Percentiles rank a stretch among this genome's conserved stretches.
Evolutionary conservation across 202 grass and related monocot species (phyloP).

Genomic region (Musa balbisiana): DNA sequence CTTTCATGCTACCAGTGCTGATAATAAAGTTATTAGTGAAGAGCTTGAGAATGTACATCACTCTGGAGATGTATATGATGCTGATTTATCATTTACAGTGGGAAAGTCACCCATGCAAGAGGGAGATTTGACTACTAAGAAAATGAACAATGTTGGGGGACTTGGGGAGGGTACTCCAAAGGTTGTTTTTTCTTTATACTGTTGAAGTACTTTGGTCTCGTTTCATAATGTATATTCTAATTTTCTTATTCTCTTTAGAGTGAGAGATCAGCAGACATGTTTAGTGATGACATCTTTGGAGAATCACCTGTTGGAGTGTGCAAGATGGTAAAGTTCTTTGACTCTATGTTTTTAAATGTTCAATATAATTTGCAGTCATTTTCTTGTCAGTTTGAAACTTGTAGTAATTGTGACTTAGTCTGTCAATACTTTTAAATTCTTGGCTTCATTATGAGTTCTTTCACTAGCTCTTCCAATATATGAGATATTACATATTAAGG

Average conservation of each 20-base stretch:
- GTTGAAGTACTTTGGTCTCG: neutral
- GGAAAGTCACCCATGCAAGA: constrained; percentile 57
- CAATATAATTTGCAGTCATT: neutral
- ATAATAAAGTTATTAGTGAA: constrained; percentile 21
- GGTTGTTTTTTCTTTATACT: constrained; percentile 26
- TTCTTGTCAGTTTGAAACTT: neutral
- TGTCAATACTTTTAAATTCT: neutral
- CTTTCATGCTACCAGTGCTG: constrained; percentile 30
- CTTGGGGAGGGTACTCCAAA: constrained; percentile 90
- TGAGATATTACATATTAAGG: neutral
- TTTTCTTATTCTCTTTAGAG: constrained; percentile 43
- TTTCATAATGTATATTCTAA: neutral
- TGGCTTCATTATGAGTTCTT: neutral
- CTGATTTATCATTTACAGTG: constrained; percentile 49
- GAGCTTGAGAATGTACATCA: constrained; percentile 58
- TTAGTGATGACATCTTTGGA: constrained; percentile 95
- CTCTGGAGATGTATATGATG: constrained; percentile 46
- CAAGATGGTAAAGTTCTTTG: constrained; percentile 46
- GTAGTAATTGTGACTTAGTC: too few species aligned
- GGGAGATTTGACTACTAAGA: constrained; percentile 36
- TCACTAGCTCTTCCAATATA: neutral
- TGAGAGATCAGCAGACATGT: constrained; percentile 84
- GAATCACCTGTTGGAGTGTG: constrained; percentile 73
- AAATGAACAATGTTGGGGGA: constrained; percentile 32
- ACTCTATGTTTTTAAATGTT: neutral